These are phyloP conservation scores for Monosporascus sp. DNA, from an alignment of 2,329 filamentous ascomycete species.

Conservation along the genomic window DNA sequence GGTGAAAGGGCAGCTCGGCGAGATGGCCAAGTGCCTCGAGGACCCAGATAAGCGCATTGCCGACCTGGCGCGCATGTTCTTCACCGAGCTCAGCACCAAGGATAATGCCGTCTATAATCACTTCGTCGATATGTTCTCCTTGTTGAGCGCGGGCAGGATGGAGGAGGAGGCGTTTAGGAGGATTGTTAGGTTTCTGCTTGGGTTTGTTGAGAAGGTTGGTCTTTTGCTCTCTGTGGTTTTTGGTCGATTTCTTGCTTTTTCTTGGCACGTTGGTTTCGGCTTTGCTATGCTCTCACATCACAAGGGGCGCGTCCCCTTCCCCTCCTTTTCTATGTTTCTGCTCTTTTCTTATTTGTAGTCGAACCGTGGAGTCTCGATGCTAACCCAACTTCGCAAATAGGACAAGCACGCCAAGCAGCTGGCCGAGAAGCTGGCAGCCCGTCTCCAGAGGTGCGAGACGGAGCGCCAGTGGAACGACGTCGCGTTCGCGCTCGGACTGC, in stretches of 20 bases:
- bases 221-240: too few relatives aligned
- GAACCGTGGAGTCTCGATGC: too few relatives aligned
- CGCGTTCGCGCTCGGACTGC: slow-evolving; percentile 78
- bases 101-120: slow-evolving; percentile 99
- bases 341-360: too few relatives aligned
- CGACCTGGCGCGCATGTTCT: slow-evolving; percentile 96
- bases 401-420: slow-evolving; percentile 97
- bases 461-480: slow-evolving; percentile 98
- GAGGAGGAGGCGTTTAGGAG: slow-evolving; percentile 80
- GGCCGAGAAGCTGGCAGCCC: slow-evolving; percentile 83
- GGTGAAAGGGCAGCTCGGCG: slow-evolving; percentile 95
- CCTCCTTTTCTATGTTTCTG: too few relatives aligned
- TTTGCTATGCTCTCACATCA: too few relatives aligned
- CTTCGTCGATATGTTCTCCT: slow-evolving; percentile 97
- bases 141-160: slow-evolving; percentile 79
- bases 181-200: slow-evolving; percentile 87
- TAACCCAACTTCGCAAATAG: slow-evolving; percentile 38
- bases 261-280: too few relatives aligned
- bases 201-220: slow-evolving; percentile 78
- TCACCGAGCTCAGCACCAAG: slow-evolving; percentile 93
- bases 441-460: slow-evolving; percentile 78
- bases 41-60: slow-evolving; percentile 93
- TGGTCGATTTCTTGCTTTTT: too few relatives aligned
- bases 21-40: slow-evolving; percentile 98
- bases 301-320: too few relatives aligned